phyloP scores from a whole-genome alignment of 2,329 filamentous ascomycete genomes.

The Grosmannia clavigera region DNA sequence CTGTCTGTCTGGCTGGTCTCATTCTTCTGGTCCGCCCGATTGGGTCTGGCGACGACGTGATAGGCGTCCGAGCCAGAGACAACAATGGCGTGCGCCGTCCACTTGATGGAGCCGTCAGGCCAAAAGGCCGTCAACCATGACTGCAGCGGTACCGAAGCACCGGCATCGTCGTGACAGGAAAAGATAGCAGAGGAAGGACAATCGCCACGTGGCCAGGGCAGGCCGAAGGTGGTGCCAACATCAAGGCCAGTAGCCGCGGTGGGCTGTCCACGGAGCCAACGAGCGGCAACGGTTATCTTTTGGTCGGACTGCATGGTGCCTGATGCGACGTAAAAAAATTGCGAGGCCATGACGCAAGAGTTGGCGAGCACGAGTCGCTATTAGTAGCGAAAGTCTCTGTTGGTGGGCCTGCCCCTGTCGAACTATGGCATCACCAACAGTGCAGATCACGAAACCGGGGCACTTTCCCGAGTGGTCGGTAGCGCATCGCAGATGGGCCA shows the following conservation, averaged over 20 bases:
- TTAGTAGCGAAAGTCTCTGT: no score
- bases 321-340: background rate
- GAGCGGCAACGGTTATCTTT: background rate
- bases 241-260: background rate
- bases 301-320: background rate
- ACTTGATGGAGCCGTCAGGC: constrained; percentile 49
- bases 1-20: background rate
- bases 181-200: background rate
- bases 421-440: no score
- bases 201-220: constrained; percentile 8
- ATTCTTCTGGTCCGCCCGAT: constrained; percentile 6
- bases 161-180: background rate
- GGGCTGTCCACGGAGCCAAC: background rate
- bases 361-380: no score
- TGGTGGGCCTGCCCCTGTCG: no score
- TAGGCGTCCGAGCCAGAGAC: no score
- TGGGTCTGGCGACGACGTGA: no score
- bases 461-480: no score
- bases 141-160: constrained; percentile 21
- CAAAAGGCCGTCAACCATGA: constrained; percentile 48
- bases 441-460: no score
- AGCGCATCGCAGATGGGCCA: no score
- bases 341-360: background rate
- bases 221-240: constrained; percentile 12
- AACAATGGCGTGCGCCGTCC: constrained; percentile 43